phyloP scores from a whole-genome alignment of 345 rosid genomes.

The Euphorbia pulcherrima region DNA sequence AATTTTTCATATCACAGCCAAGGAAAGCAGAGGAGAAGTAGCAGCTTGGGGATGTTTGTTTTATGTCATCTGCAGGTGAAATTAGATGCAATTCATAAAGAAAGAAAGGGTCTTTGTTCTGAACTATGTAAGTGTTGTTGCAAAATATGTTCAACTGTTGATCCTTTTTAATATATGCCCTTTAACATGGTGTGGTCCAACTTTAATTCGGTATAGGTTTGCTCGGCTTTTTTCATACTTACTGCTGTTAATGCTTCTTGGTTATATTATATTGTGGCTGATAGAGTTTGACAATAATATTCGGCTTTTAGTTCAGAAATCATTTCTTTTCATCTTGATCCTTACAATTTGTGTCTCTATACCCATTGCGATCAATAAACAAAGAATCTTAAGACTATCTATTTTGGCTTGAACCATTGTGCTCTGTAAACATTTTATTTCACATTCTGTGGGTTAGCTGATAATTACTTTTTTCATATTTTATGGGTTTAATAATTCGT shows the following conservation, averaged over 20 bases:
- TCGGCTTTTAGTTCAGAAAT: neutral
- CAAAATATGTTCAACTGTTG: neutral
- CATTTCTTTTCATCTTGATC: neutral
- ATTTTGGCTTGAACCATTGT: too few relatives aligned
- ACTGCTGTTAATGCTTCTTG: neutral
- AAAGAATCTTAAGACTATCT: too few relatives aligned
- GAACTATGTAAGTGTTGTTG: constrained; percentile 1
- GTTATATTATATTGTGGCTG: neutral
- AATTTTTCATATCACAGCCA: constrained; percentile 40
- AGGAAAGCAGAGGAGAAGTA: constrained; percentile 82
- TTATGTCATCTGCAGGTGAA: too few relatives aligned
- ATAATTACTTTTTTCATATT: too few relatives aligned
- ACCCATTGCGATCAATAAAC: too few relatives aligned
- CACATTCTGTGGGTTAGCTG: too few relatives aligned
- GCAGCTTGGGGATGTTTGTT: constrained; percentile 15
- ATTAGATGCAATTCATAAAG: too few relatives aligned
- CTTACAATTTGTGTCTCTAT: too few relatives aligned
- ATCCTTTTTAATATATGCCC: neutral
- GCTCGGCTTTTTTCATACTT: neutral
- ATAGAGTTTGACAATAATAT: too few relatives aligned
- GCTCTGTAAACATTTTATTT: too few relatives aligned
- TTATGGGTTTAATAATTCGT: too few relatives aligned
- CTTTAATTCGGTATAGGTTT: neutral
- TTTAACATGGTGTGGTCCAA: neutral
- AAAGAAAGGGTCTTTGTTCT: too few relatives aligned